These are phyloP conservation scores for Grosmannia clavigera DNA, from an alignment of 2,329 filamentous ascomycete species.

Conservation along the genomic window DNA sequence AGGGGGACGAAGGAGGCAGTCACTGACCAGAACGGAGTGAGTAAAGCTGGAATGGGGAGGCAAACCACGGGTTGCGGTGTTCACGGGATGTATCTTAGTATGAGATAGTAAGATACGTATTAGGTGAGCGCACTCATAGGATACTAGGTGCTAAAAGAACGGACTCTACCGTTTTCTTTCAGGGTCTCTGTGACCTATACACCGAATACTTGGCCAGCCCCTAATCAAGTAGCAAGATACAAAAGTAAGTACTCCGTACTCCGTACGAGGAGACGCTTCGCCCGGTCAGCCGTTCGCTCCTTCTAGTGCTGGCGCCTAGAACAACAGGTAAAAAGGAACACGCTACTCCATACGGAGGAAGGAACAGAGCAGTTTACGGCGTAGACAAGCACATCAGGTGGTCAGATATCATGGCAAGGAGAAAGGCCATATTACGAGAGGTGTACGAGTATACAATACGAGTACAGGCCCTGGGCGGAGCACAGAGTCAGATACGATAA, in stretches of 20 bases:
- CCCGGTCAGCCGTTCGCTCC: not conserved
- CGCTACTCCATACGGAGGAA: not conserved
- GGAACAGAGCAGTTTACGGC: not conserved
- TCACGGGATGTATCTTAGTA: not conserved
- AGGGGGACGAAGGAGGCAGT: conserved; percentile 6
- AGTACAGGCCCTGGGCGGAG: not conserved
- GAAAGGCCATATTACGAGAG: not conserved
- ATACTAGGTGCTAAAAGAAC: not conserved
- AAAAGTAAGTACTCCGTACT: not conserved
- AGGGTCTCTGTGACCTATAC: not conserved
- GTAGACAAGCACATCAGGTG: not conserved
- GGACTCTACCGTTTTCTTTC: conserved; percentile 3
- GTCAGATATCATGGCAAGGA: not conserved
- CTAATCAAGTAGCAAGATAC: not conserved
- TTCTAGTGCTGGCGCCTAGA: not conserved
- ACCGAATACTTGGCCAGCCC: not conserved
- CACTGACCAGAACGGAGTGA: not conserved
- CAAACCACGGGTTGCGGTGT: not conserved
- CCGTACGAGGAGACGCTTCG: not conserved
- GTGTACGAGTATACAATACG: not conserved
- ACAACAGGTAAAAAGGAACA: not conserved
- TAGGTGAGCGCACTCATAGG: not conserved
- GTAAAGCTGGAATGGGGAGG: not conserved
- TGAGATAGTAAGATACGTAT: not conserved
- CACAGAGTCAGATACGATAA: not conserved